Percentiles rank a stretch among this genome's conserved stretches.
Evolutionary conservation across 1,139 yeast species (phyloP).

Genomic region (Debaryomycetaceae sp.): DNA sequence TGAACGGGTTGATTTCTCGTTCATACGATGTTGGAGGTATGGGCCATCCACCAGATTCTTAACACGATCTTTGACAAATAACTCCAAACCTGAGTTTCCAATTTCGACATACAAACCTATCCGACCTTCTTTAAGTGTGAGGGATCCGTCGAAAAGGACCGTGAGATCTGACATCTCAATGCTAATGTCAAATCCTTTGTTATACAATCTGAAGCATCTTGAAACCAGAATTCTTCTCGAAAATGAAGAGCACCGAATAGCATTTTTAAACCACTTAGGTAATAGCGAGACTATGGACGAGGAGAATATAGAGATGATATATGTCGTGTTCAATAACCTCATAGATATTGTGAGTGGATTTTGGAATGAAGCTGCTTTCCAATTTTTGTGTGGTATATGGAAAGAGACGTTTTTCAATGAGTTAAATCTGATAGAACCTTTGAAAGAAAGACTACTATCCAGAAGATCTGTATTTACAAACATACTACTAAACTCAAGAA

Average conservation of each 20-base stretch:
- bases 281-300: constrained; percentile 5
- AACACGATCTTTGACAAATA: too few relatives aligned
- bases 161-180: background rate
- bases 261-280: background rate
- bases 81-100: background rate
- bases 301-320: constrained; percentile 11
- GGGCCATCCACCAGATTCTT: background rate
- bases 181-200: background rate
- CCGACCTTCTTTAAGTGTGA: too few relatives aligned
- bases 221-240: background rate
- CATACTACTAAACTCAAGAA: constrained; percentile 17
- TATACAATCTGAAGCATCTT: background rate
- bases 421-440: constrained; percentile 1
- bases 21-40: background rate
- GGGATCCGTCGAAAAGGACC: too few relatives aligned
- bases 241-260: background rate
- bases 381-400: constrained; percentile 22
- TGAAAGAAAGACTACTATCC: constrained; percentile 16
- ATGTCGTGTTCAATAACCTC: constrained; percentile 12
- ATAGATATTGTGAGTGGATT: constrained; percentile 18
- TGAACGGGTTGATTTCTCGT: background rate
- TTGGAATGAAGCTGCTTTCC: constrained; percentile 10
- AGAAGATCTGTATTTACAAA: constrained; percentile 18
- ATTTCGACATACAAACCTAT: too few relatives aligned
- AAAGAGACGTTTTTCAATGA: constrained; percentile 8